Evolutionary conservation across 192 early-diverging fungal species (phyloP).

Genomic region (Umbelopsis ramanniana): DNA sequence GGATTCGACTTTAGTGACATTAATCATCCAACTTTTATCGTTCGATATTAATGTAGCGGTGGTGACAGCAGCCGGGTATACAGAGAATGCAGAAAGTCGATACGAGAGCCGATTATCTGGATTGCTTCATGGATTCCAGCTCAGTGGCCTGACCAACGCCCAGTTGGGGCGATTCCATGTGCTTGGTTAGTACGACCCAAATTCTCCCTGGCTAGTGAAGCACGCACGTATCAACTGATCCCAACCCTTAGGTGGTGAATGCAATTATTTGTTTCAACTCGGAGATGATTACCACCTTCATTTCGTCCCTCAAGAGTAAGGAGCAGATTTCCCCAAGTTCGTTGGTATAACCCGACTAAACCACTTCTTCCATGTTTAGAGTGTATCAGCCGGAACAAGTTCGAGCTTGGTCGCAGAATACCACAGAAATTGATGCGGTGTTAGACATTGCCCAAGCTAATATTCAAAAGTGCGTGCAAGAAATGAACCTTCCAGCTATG

Average conservation of each 20-base stretch:
- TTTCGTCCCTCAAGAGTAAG: slow-evolving; percentile 68
- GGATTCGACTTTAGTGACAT: slow-evolving; percentile 64
- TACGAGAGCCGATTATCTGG: slow-evolving; percentile 84
- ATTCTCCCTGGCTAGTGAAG: too few relatives aligned
- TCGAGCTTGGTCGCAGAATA: slow-evolving; percentile 56
- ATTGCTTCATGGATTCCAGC: slow-evolving; percentile 67
- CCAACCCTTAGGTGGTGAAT: slow-evolving; percentile 69
- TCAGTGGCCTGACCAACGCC: slow-evolving; percentile 47
- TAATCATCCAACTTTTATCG: slow-evolving; percentile 71
- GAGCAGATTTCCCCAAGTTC: background rate
- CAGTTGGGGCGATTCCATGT: slow-evolving; percentile 75
- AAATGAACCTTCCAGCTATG: slow-evolving; percentile 69
- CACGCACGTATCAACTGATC: too few relatives aligned
- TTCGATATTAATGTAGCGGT: slow-evolving; percentile 76
- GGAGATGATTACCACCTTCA: slow-evolving; percentile 60
- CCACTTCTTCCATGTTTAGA: slow-evolving; percentile 15
- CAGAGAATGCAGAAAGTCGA: slow-evolving; percentile 58
- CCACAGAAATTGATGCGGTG: slow-evolving; percentile 53
- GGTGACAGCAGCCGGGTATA: slow-evolving; percentile 92
- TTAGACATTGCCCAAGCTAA: slow-evolving; percentile 79
- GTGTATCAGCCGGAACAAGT: slow-evolving; percentile 48
- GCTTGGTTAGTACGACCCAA: slow-evolving; percentile 51
- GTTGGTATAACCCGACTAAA: background rate
- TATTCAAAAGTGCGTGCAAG: slow-evolving; percentile 59
- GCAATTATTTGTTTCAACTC: slow-evolving; percentile 89